Conservation (phyloP, 1,284 basidiomycete species). For the Trichosporon sp. region DNA sequence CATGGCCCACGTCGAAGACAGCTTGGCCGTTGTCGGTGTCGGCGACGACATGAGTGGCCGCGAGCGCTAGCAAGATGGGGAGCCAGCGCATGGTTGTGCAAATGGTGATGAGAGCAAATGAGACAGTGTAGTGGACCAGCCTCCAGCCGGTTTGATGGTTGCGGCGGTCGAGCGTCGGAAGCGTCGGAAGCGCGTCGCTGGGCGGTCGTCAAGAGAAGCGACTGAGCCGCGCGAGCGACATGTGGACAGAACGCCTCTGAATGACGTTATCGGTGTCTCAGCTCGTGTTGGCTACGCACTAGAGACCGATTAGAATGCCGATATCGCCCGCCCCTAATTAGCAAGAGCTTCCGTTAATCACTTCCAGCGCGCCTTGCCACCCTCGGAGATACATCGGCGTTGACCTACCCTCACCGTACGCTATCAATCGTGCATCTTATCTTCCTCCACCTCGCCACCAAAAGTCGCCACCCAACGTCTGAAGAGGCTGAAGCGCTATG, state of each 20-base stretch:
- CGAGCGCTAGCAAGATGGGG: neutral
- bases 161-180: neutral
- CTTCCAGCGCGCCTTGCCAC: neutral
- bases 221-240: neutral
- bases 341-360: neutral
- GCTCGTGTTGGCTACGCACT: neutral
- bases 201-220: neutral
- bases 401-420: too few relatives aligned
- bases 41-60: neutral
- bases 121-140: too few relatives aligned
- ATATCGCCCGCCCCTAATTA: neutral
- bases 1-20: neutral
- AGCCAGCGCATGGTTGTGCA: neutral
- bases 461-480: neutral
- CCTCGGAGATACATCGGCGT: too few relatives aligned
- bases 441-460: conserved; percentile 1
- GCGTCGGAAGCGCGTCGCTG: neutral
- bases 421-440: too few relatives aligned
- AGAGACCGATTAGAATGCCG: neutral
- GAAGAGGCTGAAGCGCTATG: neutral
- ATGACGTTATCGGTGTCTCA: neutral
- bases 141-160: neutral
- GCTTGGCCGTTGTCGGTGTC: neutral
- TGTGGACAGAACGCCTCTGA: neutral
- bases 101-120: neutral